phyloP scores from a whole-genome alignment of 441 rosid species.

The Gossypium schwendimanii region DNA sequence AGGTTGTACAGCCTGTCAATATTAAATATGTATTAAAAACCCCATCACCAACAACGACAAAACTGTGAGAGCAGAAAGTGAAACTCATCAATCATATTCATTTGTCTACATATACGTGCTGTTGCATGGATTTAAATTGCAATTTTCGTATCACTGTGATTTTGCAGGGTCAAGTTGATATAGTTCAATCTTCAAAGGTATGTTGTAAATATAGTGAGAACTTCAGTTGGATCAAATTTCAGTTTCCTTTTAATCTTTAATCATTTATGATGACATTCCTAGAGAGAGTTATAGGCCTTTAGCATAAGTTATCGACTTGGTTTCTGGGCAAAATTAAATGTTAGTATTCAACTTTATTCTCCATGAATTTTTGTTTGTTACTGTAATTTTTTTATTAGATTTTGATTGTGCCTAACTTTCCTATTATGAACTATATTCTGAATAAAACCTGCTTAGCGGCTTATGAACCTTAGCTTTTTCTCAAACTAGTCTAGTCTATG shows the following conservation, averaged over 20 bases:
- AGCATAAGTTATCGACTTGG: neutral
- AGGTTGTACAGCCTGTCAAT: too few species aligned
- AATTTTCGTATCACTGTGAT: neutral
- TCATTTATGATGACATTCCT: neutral
- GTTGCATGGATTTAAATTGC: neutral
- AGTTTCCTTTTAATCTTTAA: neutral
- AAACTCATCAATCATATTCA: neutral
- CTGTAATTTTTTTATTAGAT: neutral
- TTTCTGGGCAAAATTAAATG: neutral
- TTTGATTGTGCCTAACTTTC: neutral
- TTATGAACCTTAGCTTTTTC: neutral
- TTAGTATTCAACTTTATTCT: neutral
- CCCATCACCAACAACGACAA: too few species aligned
- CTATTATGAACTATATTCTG: neutral
- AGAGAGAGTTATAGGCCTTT: neutral
- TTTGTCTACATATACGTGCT: neutral
- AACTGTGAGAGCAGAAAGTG: neutral
- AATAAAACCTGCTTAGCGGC: neutral
- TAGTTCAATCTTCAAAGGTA: slow-evolving; percentile 2
- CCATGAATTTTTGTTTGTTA: neutral
- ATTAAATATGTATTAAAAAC: too few species aligned
- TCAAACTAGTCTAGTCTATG: neutral
- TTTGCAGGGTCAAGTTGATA: neutral
- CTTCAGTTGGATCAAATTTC: neutral
- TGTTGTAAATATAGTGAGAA: neutral